phyloP scores from a whole-genome alignment of 2,329 filamentous ascomycete genomes.

The Arthrobotrys megalospora region DNA sequence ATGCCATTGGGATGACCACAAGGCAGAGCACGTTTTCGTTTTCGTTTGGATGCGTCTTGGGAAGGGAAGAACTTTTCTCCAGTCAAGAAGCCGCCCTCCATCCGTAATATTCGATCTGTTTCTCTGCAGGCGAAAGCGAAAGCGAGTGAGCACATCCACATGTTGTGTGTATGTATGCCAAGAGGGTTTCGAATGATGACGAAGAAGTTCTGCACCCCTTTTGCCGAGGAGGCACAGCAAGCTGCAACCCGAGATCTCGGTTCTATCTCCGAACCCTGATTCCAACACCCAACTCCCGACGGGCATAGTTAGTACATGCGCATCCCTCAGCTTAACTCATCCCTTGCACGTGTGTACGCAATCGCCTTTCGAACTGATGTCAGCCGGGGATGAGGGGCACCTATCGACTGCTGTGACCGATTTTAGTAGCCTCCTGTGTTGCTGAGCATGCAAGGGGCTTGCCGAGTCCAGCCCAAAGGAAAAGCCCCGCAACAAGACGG shows the following conservation, averaged over 20 bases:
- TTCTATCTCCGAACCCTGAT: constrained; percentile 15
- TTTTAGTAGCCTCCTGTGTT: constrained; percentile 54
- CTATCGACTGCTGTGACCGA: constrained; percentile 30
- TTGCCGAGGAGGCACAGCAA: not conserved
- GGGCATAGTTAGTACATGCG: too few relatives aligned
- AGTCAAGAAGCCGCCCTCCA: constrained; percentile 21
- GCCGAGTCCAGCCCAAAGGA: constrained; percentile 26
- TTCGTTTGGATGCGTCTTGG: constrained; percentile 37
- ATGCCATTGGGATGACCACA: constrained; percentile 48
- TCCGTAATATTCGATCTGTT: not conserved
- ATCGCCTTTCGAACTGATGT: constrained; percentile 4
- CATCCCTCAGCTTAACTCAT: constrained; percentile 5
- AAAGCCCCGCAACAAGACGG: constrained; percentile 30
- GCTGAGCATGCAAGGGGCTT: constrained; percentile 52
- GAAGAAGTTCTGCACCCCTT: not conserved
- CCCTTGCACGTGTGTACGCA: constrained; percentile 10
- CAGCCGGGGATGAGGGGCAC: constrained; percentile 2
- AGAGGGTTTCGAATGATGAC: too few relatives aligned
- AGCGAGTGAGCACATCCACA: constrained; percentile 4
- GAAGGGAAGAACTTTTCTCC: constrained; percentile 40
- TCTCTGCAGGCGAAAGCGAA: constrained; percentile 17
- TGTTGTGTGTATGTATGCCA: not conserved
- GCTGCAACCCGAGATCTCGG: constrained; percentile 3
- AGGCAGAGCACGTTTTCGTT: constrained; percentile 59
- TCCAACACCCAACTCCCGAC: constrained; percentile 4